Evolutionary conservation across 1,139 yeast species (phyloP), one percentile per base, ranked within the genome.

Genomic region (Geotrichum reessii): DNA sequence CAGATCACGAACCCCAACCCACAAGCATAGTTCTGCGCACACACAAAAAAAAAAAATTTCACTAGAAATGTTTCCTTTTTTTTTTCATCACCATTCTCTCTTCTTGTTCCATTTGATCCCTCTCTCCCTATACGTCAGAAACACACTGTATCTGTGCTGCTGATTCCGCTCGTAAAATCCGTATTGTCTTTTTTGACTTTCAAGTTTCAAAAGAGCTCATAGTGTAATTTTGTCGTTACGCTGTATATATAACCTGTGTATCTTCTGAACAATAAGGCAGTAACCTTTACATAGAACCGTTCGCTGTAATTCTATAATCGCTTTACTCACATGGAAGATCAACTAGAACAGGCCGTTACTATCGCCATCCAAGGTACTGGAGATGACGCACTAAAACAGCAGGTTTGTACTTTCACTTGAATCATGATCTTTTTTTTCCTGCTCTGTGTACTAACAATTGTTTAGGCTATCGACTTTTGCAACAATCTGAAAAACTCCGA

Each of bases 311-410:
- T 5, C n/a, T 31, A 31, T 31, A 11, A 31, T 31, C 17, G 42
- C n/a, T n/a, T 37, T 6, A 37, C n/a, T 37, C 42, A 37, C 42
- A 88, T 88, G 95, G 91, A 87, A 66, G 82, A 83, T 66, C 96
- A 91, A 77, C 87, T 93, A 70, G 91, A 83, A 73, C 96, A 91
- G 76, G 99, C 97, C 53, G 96, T 93, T 58, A 86, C 84, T 66
- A 85, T 92, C 64, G 98, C 97, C 47, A 82, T 90, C 63, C 84
- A 85, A 70, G 88, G 89, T 52, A 78, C 86, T 17, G 81, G 87
- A 24, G 95, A 88, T 71, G 76, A 79, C 25, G 75, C 72, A 52
- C 76, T 92, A 60, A 87, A 87, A 68, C 83, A 81, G 65, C 96
- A 92, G 69, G 76, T 73, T 61, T 53, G 74, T 62, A 33, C 44